Percentiles rank a stretch among this genome's conserved stretches.
Evolutionary conservation across 768 basidiomycete genomes (phyloP).

Genomic region (Scleroderma bovista): DNA sequence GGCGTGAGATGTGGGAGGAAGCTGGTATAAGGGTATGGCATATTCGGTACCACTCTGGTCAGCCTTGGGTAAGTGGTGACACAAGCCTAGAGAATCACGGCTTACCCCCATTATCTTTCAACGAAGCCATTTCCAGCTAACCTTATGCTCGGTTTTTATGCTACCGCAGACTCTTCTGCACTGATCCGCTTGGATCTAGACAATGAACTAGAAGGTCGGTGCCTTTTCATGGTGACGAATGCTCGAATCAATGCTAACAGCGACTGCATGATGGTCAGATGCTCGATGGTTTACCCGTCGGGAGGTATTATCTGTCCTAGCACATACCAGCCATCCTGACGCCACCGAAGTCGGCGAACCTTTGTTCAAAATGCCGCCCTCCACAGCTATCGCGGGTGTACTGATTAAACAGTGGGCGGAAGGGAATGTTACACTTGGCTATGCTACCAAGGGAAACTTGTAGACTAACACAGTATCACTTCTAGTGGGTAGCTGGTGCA

Average conservation of each 20-base stretch:
- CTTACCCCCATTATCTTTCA: conserved; percentile 2
- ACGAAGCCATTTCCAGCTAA: conserved; percentile 85
- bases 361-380: conserved; percentile 70
- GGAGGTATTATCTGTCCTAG: conserved; percentile 62
- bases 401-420: conserved; percentile 80
- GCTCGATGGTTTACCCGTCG: conserved; percentile 84
- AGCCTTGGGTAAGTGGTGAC: conserved; percentile 66
- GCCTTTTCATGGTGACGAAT: neutral
- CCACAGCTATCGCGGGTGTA: conserved; percentile 78
- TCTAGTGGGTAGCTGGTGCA: too few relatives aligned
- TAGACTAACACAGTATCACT: conserved; percentile 44
- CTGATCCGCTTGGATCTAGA: conserved; percentile 83
- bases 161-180: conserved; percentile 65
- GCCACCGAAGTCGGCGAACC: conserved; percentile 33
- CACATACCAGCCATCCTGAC: conserved; percentile 23
- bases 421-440: conserved; percentile 42
- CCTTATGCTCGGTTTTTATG: conserved; percentile 89
- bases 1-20: conserved; percentile 94
- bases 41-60: conserved; percentile 77
- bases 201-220: conserved; percentile 87
- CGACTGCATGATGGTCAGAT: conserved; percentile 42
- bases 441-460: conserved; percentile 38
- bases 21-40: conserved; percentile 85
- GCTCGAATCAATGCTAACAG: neutral
- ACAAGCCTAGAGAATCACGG: neutral